Conservation (phyloP, 2,329 filamentous ascomycete genomes). For the Aspergillus ibericus region DNA sequence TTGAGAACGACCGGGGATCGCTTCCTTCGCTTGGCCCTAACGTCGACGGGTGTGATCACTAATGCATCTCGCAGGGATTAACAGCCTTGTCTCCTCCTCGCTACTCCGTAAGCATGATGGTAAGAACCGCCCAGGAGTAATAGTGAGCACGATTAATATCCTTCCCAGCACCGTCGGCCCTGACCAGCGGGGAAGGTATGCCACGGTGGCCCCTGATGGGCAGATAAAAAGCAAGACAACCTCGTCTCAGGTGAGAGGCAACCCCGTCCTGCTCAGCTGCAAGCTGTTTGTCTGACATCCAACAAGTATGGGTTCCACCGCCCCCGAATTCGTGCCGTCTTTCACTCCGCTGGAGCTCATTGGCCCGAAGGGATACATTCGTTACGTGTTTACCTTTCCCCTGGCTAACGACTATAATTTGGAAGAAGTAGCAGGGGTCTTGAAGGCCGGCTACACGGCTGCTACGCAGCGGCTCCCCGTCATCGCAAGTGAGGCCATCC, state of each 20-base stretch:
- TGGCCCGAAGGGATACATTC: conserved; percentile 38
- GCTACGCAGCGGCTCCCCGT: conserved; percentile 31
- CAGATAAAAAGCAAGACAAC: background rate
- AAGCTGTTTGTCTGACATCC: background rate
- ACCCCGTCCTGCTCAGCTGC: background rate
- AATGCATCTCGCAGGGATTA: background rate
- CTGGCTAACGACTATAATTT: conserved; percentile 32
- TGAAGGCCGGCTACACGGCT: conserved; percentile 32
- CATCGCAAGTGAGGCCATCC: conserved; percentile 34
- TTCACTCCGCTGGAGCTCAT: conserved; percentile 34
- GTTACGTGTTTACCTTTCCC: conserved; percentile 38
- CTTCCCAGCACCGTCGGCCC: background rate
- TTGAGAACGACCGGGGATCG: background rate
- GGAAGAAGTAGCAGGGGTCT: conserved; percentile 23
- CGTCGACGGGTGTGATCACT: background rate
- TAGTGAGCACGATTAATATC: background rate
- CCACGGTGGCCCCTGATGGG: background rate
- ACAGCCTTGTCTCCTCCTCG: background rate
- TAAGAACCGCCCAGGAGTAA: background rate
- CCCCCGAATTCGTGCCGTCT: conserved; percentile 15
- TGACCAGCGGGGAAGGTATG: background rate
- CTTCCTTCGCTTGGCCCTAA: background rate
- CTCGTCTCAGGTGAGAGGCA: background rate
- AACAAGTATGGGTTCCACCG: conserved; percentile 9
- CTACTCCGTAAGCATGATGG: background rate